Percentiles rank a stretch among this genome's conserved stretches.
Conservation (phyloP, 495 filamentous ascomycete genomes). For the Trichoderma parareesei region DNA sequence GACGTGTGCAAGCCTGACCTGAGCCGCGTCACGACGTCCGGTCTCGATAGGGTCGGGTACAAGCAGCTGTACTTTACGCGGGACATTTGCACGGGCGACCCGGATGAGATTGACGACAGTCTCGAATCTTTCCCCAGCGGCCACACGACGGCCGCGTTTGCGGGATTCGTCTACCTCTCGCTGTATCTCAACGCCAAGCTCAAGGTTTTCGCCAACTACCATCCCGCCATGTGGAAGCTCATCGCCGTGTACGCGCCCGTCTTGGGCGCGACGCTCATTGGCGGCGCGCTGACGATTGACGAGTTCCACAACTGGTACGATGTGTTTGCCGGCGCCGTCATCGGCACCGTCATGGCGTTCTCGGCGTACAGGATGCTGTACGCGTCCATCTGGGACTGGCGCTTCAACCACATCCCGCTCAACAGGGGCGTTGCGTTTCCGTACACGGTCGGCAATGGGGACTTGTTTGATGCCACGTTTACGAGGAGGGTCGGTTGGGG, state of each 20-base stretch:
- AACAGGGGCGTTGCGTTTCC: conserved; percentile 26
- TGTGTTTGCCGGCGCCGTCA: conserved; percentile 45
- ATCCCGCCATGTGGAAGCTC: conserved; percentile 57
- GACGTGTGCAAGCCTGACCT: conserved; percentile 48
- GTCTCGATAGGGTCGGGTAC: conserved; percentile 30
- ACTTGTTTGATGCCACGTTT: conserved; percentile 33
- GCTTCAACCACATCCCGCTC: conserved; percentile 46
- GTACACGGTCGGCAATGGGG: conserved; percentile 23
- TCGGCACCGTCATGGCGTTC: conserved; percentile 51
- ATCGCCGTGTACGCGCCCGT: conserved; percentile 49
- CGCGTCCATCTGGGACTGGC: conserved; percentile 51
- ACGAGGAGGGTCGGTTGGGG: conserved; percentile 43
- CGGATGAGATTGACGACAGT: conserved; percentile 37
- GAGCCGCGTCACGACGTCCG: conserved; percentile 20
- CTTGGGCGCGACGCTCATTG: conserved; percentile 49
- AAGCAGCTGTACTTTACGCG: conserved; percentile 39
- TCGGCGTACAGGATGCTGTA: conserved; percentile 50
- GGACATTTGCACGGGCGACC: conserved; percentile 35
- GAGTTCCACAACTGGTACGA: conserved; percentile 57
- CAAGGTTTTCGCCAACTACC: conserved; percentile 51
- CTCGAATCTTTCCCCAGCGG: conserved; percentile 55
- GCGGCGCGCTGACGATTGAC: conserved; percentile 53
- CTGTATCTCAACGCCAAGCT: conserved; percentile 60
- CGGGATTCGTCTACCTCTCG: conserved; percentile 47
- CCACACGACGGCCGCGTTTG: conserved; percentile 50